These are phyloP conservation scores for Corylus heterophylla DNA, from an alignment of 306 rosid species.

Conservation along the genomic window DNA sequence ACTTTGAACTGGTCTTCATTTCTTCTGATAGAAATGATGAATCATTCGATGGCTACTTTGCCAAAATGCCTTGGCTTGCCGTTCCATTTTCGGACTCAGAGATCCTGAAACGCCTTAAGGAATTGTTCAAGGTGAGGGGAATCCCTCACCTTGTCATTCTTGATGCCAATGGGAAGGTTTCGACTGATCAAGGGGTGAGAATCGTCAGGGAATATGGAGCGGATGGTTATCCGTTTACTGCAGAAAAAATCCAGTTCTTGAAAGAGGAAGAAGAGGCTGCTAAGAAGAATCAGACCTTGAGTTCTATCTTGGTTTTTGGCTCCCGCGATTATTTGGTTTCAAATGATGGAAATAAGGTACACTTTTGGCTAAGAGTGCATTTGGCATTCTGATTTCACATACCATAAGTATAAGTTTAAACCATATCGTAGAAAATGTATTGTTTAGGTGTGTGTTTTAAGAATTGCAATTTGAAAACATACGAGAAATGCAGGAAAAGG, in stretches of 20 bases:
- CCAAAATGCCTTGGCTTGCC: slow-evolving; percentile 66
- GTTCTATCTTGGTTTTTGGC: slow-evolving; percentile 43
- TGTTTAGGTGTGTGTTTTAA: no score
- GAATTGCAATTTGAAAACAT: no score
- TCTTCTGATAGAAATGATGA: slow-evolving; percentile 49
- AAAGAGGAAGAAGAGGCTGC: slow-evolving; percentile 34
- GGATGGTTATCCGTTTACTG: slow-evolving; percentile 48
- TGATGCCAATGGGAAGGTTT: slow-evolving; percentile 39
- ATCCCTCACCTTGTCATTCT: slow-evolving; percentile 48
- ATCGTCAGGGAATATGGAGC: slow-evolving; percentile 41
- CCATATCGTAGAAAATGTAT: no score
- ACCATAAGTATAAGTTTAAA: no score
- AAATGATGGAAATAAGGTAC: slow-evolving; percentile 42
- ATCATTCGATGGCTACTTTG: slow-evolving; percentile 43
- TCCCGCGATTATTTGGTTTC: slow-evolving; percentile 48
- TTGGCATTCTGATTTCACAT: no score
- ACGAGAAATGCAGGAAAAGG: no score
- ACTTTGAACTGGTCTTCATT: slow-evolving; percentile 48
- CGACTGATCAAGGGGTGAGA: slow-evolving; percentile 30
- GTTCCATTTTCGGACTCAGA: slow-evolving; percentile 37
- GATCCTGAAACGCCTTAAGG: slow-evolving; percentile 35
- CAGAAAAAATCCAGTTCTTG: slow-evolving; percentile 31
- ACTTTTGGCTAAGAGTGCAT: background rate
- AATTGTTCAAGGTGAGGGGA: slow-evolving; percentile 45
- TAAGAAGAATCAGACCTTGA: slow-evolving; percentile 38